Conservation (phyloP, 2,329 filamentous ascomycete genomes). For the Fusarium guadeloupense region DNA sequence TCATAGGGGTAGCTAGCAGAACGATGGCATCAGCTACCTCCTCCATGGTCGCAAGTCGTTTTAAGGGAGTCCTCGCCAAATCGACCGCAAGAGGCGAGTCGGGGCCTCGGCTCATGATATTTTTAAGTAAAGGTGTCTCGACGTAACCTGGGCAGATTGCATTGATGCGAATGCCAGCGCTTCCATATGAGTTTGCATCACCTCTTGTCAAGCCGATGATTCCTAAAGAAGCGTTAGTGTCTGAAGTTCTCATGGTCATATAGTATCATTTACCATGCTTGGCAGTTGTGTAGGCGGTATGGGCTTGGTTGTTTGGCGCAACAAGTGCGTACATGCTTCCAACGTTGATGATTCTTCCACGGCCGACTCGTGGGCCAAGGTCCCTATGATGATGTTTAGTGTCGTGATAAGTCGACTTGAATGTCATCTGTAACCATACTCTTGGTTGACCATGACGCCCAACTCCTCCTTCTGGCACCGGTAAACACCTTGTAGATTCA, state of each 20-base stretch:
- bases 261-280: constrained; percentile 56
- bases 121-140: constrained; percentile 51
- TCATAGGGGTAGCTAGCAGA: constrained; percentile 61
- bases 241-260: background rate
- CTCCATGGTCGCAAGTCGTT: constrained; percentile 57
- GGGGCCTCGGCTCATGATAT: constrained; percentile 33
- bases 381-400: constrained; percentile 39
- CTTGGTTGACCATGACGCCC: constrained; percentile 60
- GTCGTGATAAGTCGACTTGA: background rate
- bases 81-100: constrained; percentile 49
- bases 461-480: constrained; percentile 65
- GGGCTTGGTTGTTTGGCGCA: constrained; percentile 49
- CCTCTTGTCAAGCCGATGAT: constrained; percentile 63
- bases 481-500: constrained; percentile 67
- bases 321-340: constrained; percentile 62
- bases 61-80: constrained; percentile 56
- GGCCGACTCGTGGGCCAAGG: constrained; percentile 50
- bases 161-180: constrained; percentile 65
- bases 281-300: constrained; percentile 59
- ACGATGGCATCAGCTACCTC: constrained; percentile 64
- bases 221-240: constrained; percentile 20
- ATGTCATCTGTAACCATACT: constrained; percentile 40
- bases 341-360: constrained; percentile 64
- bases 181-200: constrained; percentile 63
- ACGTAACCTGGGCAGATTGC: constrained; percentile 66